These are phyloP conservation scores for Paramecium sexaurelia DNA, from an alignment of 73 alveolate genomes.

Conservation along the genomic window DNA sequence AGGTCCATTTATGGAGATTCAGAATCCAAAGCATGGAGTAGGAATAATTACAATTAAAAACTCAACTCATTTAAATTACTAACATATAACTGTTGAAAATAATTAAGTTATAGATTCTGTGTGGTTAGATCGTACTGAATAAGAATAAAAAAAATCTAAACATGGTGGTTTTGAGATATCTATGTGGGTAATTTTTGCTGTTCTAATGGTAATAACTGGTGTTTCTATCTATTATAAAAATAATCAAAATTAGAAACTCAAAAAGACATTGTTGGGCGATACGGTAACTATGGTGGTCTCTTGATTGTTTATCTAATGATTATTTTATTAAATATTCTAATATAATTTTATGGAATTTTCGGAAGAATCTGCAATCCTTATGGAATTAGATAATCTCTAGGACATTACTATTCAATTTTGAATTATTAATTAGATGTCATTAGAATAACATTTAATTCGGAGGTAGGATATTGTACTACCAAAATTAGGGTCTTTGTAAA, in stretches of 20 bases:
- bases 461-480: neutral
- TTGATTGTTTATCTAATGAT: neutral
- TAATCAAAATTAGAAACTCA: neutral
- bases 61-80: neutral
- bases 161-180: neutral
- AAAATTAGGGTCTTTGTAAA: neutral
- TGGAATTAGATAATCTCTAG: neutral
- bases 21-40: neutral
- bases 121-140: neutral
- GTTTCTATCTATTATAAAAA: neutral
- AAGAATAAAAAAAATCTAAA: neutral
- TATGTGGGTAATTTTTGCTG: neutral
- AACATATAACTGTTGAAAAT: neutral
- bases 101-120: conserved; percentile 30
- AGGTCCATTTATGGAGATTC: neutral
- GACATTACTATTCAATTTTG: neutral
- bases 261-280: neutral
- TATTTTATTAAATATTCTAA: neutral
- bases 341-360: neutral
- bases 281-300: neutral
- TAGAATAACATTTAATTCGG: neutral
- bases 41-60: neutral
- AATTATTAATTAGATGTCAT: neutral
- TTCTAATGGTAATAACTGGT: neutral
- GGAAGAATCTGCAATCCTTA: neutral